These are phyloP conservation scores for Cutaneotrichosporon arboriforme DNA, from an alignment of 1,284 basidiomycete genomes.

Conservation along the genomic window DNA sequence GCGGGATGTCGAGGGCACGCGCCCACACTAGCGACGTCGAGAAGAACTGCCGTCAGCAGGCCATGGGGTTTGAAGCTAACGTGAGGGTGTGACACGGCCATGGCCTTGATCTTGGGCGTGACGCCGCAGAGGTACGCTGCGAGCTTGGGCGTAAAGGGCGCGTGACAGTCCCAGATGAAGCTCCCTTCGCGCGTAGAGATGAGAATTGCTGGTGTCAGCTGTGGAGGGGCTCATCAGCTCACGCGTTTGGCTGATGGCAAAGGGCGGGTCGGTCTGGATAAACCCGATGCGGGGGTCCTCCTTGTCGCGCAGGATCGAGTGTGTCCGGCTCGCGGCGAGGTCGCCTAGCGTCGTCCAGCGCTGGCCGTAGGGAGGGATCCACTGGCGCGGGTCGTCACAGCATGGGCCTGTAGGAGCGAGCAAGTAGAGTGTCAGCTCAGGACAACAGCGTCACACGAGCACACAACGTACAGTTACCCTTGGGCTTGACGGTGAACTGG, in stretches of 20 bases:
- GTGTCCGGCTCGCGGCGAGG: constrained; percentile 18
- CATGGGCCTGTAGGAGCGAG: constrained; percentile 35
- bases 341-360: constrained; percentile 37
- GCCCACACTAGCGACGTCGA: constrained; percentile 44
- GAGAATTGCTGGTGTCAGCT: constrained; percentile 35
- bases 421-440: neutral
- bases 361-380: constrained; percentile 37
- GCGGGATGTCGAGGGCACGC: constrained; percentile 36
- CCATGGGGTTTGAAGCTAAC: constrained; percentile 17
- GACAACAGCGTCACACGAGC: neutral
- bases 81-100: constrained; percentile 47
- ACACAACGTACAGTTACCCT: constrained; percentile 25
- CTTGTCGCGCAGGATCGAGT: constrained; percentile 31
- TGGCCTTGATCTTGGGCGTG: constrained; percentile 34
- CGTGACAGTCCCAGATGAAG: constrained; percentile 47
- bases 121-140: constrained; percentile 27
- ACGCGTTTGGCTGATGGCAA: constrained; percentile 46
- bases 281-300: constrained; percentile 35
- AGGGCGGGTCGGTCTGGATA: constrained; percentile 34
- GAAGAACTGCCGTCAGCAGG: constrained; percentile 38
- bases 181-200: constrained; percentile 35
- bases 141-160: constrained; percentile 33
- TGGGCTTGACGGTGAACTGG: constrained; percentile 27
- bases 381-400: constrained; percentile 42
- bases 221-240: constrained; percentile 7